Base-by-base conservation (phyloP, 2,329 filamentous ascomycete genomes). In the Ophiosphaerella narmari region DNA sequence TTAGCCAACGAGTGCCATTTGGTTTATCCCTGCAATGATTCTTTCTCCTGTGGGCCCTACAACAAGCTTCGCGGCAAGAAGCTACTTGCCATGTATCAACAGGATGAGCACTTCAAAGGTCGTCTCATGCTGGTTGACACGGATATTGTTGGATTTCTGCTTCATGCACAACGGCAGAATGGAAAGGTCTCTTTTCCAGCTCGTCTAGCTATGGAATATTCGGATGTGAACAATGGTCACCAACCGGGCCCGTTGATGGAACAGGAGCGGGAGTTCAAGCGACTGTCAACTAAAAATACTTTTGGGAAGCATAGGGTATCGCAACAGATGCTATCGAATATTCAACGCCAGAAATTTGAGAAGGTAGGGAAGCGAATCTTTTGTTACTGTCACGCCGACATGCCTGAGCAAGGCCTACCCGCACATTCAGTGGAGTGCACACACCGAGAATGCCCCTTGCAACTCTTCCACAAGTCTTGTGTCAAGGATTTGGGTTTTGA, bases 41-140 rank as follows among this genome's bases (percentile, higher is more conserved):
- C 39, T 3, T 55, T 29, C 37, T 38, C 41, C 9, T 47, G 47
- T 5, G 65, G 65, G 3, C 65, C 65, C 2, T 64, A 52, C 50
- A 67, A 66, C 33, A 55, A 49, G 32, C 36, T 63, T 1, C 62
- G 42, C 16, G 55, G 48, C 5, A 35, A 62, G 52, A 62, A 59
- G 42, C 41, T 68, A 6, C 14, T 66, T 14, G 29, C 41, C 1
- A 46, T 50, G 6, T 67, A 61, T 23, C 41, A 65, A 24, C 33
- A 52, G 1, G 45, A 61, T 7, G 45, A 40, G 48, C 5, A 46
- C 33, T n/a, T 62, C 13, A 57, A 58, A 38, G 55, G 46, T 11
- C 55, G 60, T 2, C 24, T 67, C 18, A 66, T 68, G 58, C 54
- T 68, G 16, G 42, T 68, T 11, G 64, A 68, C 7, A 47, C 52